Percentiles rank a stretch among this genome's conserved stretches.
Evolutionary conservation across 2,329 filamentous ascomycete species (phyloP).

Genomic region (Arthroderma sp.): DNA sequence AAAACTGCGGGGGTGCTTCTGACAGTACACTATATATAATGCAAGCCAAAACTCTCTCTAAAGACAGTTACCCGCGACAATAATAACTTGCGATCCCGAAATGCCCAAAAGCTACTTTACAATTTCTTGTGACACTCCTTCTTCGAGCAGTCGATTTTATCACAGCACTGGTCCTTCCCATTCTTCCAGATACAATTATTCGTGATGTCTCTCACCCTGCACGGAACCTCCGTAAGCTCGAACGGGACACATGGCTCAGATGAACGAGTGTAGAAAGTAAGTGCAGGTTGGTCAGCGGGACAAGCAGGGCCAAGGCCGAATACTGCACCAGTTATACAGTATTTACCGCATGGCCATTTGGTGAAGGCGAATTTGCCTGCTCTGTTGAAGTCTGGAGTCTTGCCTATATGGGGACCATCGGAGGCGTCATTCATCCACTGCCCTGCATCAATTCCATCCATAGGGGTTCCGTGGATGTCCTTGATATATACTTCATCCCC

Average conservation of each 20-base stretch:
- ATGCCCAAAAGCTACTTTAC: neutral
- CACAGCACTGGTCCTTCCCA: conserved; percentile 3
- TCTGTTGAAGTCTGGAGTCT: neutral
- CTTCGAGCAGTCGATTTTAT: conserved; percentile 3
- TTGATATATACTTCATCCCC: conserved; percentile 4
- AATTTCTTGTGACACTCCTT: conserved; percentile 1
- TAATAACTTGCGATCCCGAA: neutral
- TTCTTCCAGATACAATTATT: conserved; percentile 3
- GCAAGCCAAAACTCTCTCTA: too few species aligned
- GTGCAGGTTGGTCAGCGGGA: neutral
- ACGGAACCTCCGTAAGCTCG: conserved; percentile 3
- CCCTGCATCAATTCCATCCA: conserved; percentile 1
- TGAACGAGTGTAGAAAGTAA: neutral
- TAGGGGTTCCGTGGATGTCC: conserved; percentile 2
- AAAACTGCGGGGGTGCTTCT: too few species aligned
- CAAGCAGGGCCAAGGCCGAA: conserved; percentile 1
- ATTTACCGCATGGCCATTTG: conserved; percentile 4
- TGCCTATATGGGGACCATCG: conserved; percentile 1
- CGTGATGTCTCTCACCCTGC: neutral
- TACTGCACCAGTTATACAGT: neutral
- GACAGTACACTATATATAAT: too few species aligned
- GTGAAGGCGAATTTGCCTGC: conserved; percentile 2
- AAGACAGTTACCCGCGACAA: too few species aligned
- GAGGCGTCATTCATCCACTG: conserved; percentile 1
- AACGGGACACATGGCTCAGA: conserved; percentile 1